Base-by-base conservation (phyloP, 2,329 filamentous ascomycete genomes). In the Epichloe baconii region DNA sequence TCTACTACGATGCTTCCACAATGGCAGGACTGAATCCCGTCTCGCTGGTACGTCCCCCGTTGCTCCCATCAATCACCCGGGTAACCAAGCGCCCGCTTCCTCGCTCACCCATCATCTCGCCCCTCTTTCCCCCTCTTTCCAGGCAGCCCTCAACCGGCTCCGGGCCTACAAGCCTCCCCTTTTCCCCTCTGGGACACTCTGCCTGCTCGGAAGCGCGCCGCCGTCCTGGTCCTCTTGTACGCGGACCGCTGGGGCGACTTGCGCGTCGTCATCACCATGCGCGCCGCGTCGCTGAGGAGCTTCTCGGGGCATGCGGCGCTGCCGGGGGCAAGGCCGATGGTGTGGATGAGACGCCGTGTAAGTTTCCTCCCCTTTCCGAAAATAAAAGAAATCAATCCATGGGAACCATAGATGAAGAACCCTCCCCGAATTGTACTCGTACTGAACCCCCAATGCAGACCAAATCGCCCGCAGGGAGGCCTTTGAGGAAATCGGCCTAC, bases 401-500 rank as follows among this genome's bases (percentile, higher is more conserved):
- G 26, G 26, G 7, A 8, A 8, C 7, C 7, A 26, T 26, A 8
- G 7, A 26, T 26, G 26, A 31, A 4, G 7, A 31, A 31, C 21
- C 21, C 21, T 1, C 21, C 6, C 8, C 3, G 26, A 31, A 11
- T 11, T 31, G 8, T 31, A 11, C 8, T 31, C 10, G 8, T 31
- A 11, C 26, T 31, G 26, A 31, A 31, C 8, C 26, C 23, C 8
- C 0, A 31, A 34, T 19, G 47, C 73, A 68, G 88, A 88, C 66
- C 78, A 90, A 62, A 94, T 90, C 48, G 89, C 91, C 8, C 81
- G 91, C 21, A 81, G 91, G 56, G 91, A 97, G 73, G 90, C 91
- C 1, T 86, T 79, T 65, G 91, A 97, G 66, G 91, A 97, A 66
- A 95, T 97, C 57, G 91, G 91, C 1, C 80, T 97, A 3, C 87